Percentiles rank a stretch among this genome's conserved stretches.
These are phyloP conservation scores for Stagonosporopsis vannaccii DNA, from an alignment of 2,329 filamentous ascomycete species.

Conservation along the genomic window DNA sequence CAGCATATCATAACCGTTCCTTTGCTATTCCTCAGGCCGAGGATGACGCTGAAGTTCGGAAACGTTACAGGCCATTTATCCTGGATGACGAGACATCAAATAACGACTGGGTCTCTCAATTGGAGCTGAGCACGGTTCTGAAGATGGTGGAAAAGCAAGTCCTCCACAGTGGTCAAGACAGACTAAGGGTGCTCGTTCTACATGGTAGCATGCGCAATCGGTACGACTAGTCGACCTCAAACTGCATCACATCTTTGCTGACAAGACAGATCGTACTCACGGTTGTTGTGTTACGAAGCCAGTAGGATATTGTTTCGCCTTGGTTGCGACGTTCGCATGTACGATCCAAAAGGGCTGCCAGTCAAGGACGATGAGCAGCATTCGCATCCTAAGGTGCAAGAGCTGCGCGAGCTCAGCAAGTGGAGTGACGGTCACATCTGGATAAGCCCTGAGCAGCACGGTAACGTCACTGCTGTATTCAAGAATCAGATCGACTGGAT, in stretches of 20 bases:
- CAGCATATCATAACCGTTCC: conserved; percentile 28
- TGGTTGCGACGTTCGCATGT: conserved; percentile 71
- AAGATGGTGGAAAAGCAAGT: conserved; percentile 61
- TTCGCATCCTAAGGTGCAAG: conserved; percentile 66
- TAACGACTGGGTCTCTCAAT: conserved; percentile 63
- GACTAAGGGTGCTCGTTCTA: conserved; percentile 66
- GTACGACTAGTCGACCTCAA: conserved; percentile 19
- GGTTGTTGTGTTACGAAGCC: conserved; percentile 66
- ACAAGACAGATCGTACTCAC: conserved; percentile 63
- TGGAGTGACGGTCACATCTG: conserved; percentile 74
- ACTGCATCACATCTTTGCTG: neutral
- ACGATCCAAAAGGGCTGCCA: conserved; percentile 64
- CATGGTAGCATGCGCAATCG: conserved; percentile 65
- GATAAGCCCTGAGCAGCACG: conserved; percentile 72
- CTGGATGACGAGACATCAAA: conserved; percentile 48
- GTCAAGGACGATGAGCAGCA: conserved; percentile 70
- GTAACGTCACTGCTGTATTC: conserved; percentile 67
- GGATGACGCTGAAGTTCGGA: conserved; percentile 57
- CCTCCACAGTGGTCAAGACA: conserved; percentile 40
- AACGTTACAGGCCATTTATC: conserved; percentile 66
- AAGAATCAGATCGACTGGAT: conserved; percentile 78
- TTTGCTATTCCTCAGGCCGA: conserved; percentile 56
- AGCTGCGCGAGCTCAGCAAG: conserved; percentile 65
- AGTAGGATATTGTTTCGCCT: conserved; percentile 68
- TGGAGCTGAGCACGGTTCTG: conserved; percentile 63